These are phyloP conservation scores for Ogataea paradorogensis DNA, from an alignment of 805 yeast species.

Conservation along the genomic window DNA sequence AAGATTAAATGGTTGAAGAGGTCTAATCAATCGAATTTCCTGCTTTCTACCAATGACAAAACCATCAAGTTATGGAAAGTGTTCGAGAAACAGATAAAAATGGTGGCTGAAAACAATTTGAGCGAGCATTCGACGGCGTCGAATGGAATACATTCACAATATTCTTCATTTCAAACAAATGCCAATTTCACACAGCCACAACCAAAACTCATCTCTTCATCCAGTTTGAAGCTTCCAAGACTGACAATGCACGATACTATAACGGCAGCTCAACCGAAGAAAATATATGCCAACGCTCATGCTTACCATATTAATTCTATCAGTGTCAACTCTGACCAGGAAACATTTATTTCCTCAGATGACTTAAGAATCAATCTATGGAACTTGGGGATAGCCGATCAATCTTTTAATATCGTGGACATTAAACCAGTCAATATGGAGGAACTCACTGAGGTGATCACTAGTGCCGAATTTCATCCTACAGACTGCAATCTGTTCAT, in stretches of 20 bases:
- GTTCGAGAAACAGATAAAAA: slow-evolving; percentile 84
- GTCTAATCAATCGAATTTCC: slow-evolving; percentile 83
- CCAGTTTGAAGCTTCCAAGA: slow-evolving; percentile 72
- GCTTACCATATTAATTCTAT: slow-evolving; percentile 97
- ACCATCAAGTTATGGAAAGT: slow-evolving; percentile 98
- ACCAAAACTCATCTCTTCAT: slow-evolving; percentile 25
- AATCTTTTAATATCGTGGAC: slow-evolving; percentile 94
- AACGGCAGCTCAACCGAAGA: slow-evolving; percentile 91
- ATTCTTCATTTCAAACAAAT: slow-evolving; percentile 28
- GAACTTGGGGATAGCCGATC: slow-evolving; percentile 93
- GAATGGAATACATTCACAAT: slow-evolving; percentile 22
- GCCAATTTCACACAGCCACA: slow-evolving; percentile 21
- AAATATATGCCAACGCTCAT: slow-evolving; percentile 91
- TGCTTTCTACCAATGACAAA: slow-evolving; percentile 91
- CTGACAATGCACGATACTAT: slow-evolving; percentile 92
- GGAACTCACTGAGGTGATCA: slow-evolving; percentile 95
- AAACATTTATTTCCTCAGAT: slow-evolving; percentile 88
- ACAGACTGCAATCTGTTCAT: slow-evolving; percentile 85
- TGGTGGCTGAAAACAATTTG: slow-evolving; percentile 89
- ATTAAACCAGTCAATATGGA: slow-evolving; percentile 98
- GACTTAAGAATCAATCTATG: slow-evolving; percentile 93
- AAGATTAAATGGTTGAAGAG: slow-evolving; percentile 95
- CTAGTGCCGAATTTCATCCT: slow-evolving; percentile 96
- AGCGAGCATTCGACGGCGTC: slow-evolving; percentile 36
- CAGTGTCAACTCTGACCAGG: slow-evolving; percentile 92